Percentiles rank a stretch among this genome's conserved stretches.
phyloP scores from a whole-genome alignment of 257 asterid genomes.

The Solanum microdontum region DNA sequence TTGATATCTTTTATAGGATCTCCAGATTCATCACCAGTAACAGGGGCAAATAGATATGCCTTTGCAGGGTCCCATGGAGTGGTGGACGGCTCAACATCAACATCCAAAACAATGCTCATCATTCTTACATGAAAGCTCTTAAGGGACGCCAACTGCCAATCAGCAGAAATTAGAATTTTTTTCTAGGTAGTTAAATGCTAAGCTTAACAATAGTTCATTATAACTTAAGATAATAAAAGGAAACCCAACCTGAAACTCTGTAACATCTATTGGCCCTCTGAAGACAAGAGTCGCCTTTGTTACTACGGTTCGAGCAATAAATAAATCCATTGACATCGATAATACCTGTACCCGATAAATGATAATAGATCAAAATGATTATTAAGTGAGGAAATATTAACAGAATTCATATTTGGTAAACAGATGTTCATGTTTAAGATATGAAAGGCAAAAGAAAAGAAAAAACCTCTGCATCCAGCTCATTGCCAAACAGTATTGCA shows the following conservation, averaged over 20 bases:
- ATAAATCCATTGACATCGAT: slow-evolving; percentile 84
- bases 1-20: slow-evolving; percentile 43
- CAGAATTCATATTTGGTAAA: neutral
- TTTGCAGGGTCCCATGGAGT: slow-evolving; percentile 96
- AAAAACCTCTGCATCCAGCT: slow-evolving; percentile 85
- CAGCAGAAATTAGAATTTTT: slow-evolving; percentile 9
- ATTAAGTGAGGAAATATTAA: neutral
- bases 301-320: slow-evolving; percentile 76
- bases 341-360: slow-evolving; percentile 44
- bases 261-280: slow-evolving; percentile 51
- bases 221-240: slow-evolving; percentile 4
- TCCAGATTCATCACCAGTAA: slow-evolving; percentile 29
- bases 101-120: slow-evolving; percentile 98
- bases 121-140: slow-evolving; percentile 92
- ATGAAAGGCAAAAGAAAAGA: neutral
- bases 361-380: neutral
- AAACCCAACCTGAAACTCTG: slow-evolving; percentile 62
- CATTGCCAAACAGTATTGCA: slow-evolving; percentile 77
- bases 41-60: slow-evolving; percentile 84
- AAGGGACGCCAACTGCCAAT: slow-evolving; percentile 52
- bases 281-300: slow-evolving; percentile 68
- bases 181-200: slow-evolving; percentile 1
- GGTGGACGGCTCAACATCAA: slow-evolving; percentile 93
- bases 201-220: neutral
- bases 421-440: neutral